These are phyloP conservation scores for Uronychia setigera DNA, from an alignment of 73 alveolate genomes.

Conservation along the genomic window DNA sequence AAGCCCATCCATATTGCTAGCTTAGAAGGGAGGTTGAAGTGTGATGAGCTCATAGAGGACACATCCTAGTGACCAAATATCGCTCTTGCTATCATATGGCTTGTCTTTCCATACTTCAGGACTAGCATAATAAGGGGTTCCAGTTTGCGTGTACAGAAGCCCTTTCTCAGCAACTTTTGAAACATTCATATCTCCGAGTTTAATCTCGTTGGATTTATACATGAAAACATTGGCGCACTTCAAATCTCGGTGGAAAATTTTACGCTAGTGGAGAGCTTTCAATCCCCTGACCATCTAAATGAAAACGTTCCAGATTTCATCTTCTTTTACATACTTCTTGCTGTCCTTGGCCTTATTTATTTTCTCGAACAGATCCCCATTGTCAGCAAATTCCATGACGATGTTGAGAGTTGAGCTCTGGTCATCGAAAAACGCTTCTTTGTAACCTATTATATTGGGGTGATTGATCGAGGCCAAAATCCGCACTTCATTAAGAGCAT, in stretches of 20 bases:
- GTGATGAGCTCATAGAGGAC: conserved; percentile 90
- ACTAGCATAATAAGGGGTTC: conserved; percentile 53
- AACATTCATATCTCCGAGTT: conserved; percentile 46
- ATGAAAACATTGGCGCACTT: conserved; percentile 51
- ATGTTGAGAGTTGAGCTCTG: conserved; percentile 24
- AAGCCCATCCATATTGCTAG: conserved; percentile 82
- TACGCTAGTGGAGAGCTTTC: conserved; percentile 30
- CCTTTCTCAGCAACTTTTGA: conserved; percentile 47
- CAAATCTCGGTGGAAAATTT: conserved; percentile 37
- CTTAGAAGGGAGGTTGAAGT: conserved; percentile 89
- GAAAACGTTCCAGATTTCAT: conserved; percentile 24
- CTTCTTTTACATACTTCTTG: neutral
- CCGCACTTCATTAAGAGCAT: conserved; percentile 81
- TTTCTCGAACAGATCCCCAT: conserved; percentile 37
- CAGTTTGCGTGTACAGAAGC: conserved; percentile 30
- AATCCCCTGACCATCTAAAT: conserved; percentile 29
- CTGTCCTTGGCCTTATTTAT: conserved; percentile 21
- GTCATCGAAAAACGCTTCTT: conserved; percentile 83
- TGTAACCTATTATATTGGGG: conserved; percentile 73
- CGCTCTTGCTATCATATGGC: conserved; percentile 92
- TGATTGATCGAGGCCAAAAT: conserved; percentile 71
- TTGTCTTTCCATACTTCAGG: conserved; percentile 94
- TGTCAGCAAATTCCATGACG: conserved; percentile 53
- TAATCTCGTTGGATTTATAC: conserved; percentile 12
- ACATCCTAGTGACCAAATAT: conserved; percentile 95